phyloP scores from a whole-genome alignment of 176 grass and related monocot species.

The Elymus sibiricus region DNA sequence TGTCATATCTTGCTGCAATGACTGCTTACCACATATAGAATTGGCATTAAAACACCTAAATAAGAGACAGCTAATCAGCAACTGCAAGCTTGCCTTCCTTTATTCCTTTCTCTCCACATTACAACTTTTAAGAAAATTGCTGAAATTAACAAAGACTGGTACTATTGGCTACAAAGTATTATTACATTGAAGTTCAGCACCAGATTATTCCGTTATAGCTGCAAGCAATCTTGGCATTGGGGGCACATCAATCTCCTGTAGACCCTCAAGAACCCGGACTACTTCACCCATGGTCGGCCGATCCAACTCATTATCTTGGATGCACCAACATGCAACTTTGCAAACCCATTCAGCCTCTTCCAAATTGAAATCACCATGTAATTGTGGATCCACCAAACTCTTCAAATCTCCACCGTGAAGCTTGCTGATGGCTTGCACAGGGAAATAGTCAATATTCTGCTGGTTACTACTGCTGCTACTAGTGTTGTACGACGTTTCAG shows the following conservation, averaged over 20 bases:
- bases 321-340: conserved; percentile 53
- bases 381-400: conserved; percentile 34
- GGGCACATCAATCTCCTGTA: conserved; percentile 29
- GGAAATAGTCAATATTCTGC: background rate
- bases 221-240: conserved; percentile 44
- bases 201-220: conserved; percentile 18
- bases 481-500: no score
- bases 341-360: conserved; percentile 31
- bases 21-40: background rate
- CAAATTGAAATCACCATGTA: conserved; percentile 14
- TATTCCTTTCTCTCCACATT: background rate
- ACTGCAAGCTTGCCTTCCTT: background rate
- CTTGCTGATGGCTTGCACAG: background rate
- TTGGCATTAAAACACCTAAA: background rate
- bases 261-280: conserved; percentile 38
- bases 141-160: background rate
- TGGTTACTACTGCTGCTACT: background rate
- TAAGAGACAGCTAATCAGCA: background rate
- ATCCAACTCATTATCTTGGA: conserved; percentile 32
- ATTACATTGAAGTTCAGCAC: background rate
- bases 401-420: background rate
- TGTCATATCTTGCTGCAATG: background rate
- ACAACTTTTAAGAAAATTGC: background rate
- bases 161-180: background rate
- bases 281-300: conserved; percentile 40